Conservation (phyloP, 148 eudicot species). For the Chenopodium album region DNA sequence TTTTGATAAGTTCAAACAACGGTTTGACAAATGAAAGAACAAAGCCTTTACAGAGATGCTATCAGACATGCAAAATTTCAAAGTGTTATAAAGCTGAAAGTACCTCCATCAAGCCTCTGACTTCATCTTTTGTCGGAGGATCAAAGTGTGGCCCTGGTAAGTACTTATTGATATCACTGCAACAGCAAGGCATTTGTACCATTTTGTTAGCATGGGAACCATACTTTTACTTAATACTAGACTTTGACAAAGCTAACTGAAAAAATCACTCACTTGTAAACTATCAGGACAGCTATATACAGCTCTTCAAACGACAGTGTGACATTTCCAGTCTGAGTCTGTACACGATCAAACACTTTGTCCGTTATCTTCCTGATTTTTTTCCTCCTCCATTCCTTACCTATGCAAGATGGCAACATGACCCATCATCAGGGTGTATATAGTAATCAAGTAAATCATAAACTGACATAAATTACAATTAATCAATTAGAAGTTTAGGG, state of each 20-base stretch:
- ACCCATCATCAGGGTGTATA: neutral
- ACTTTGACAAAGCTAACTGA: neutral
- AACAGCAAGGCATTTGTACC: conserved; percentile 9
- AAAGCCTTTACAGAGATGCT: neutral
- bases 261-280: conserved; percentile 60
- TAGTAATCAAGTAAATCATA: neutral
- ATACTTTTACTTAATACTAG: no score
- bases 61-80: neutral
- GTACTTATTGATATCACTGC: conserved; percentile 80
- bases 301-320: conserved; percentile 77
- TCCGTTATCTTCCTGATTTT: conserved; percentile 67
- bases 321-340: conserved; percentile 45
- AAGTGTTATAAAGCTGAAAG: neutral
- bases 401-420: conserved; percentile 31
- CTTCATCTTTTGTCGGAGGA: conserved; percentile 74
- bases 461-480: neutral
- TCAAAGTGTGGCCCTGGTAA: conserved; percentile 94
- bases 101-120: conserved; percentile 69
- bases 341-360: conserved; percentile 64
- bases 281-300: conserved; percentile 80
- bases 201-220: neutral
- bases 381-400: conserved; percentile 75
- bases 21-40: neutral
- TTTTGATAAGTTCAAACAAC: neutral
- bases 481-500: neutral